Conservation (phyloP, 2,329 filamentous ascomycete species). For the Penicillium digitatum region DNA sequence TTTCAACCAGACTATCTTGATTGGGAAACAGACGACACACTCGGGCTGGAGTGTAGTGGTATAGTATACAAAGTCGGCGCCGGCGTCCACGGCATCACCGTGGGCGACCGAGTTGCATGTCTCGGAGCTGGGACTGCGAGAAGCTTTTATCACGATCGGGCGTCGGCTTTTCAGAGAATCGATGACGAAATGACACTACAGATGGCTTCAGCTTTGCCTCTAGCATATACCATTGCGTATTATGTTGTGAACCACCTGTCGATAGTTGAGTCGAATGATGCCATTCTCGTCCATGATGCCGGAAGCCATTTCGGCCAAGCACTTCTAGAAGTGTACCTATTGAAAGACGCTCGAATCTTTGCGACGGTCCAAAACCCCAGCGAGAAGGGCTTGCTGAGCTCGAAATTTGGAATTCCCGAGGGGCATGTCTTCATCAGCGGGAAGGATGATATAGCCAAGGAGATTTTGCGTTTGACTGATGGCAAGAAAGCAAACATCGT, state of each 20-base stretch:
- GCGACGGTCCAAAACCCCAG: conserved; percentile 10
- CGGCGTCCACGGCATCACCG: conserved; percentile 9
- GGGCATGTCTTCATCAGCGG: conserved; percentile 14
- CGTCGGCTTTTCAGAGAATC: conserved; percentile 22
- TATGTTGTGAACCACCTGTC: conserved; percentile 20
- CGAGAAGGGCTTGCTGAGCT: conserved; percentile 9
- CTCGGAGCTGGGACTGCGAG: conserved; percentile 16
- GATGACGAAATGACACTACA: conserved; percentile 20
- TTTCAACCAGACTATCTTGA: not conserved
- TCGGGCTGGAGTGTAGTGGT: conserved; percentile 22
- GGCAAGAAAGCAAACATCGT: conserved; percentile 14
- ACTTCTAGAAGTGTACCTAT: conserved; percentile 17
- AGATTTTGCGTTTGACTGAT: conserved; percentile 1
- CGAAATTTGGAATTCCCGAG: conserved; percentile 10
- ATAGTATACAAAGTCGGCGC: conserved; percentile 18
- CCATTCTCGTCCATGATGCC: conserved; percentile 31
- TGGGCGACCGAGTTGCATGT: conserved; percentile 27
- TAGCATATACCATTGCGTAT: conserved; percentile 23
- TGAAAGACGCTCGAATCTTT: conserved; percentile 7
- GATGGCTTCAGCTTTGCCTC: conserved; percentile 21
- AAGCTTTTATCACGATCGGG: conserved; percentile 16
- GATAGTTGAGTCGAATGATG: conserved; percentile 16
- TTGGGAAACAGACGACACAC: not conserved
- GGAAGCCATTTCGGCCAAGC: conserved; percentile 23
- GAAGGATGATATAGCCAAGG: conserved; percentile 1